Conservation (phyloP, 2,329 filamentous ascomycete genomes). For the Pseudogymnoascus verrucosus region DNA sequence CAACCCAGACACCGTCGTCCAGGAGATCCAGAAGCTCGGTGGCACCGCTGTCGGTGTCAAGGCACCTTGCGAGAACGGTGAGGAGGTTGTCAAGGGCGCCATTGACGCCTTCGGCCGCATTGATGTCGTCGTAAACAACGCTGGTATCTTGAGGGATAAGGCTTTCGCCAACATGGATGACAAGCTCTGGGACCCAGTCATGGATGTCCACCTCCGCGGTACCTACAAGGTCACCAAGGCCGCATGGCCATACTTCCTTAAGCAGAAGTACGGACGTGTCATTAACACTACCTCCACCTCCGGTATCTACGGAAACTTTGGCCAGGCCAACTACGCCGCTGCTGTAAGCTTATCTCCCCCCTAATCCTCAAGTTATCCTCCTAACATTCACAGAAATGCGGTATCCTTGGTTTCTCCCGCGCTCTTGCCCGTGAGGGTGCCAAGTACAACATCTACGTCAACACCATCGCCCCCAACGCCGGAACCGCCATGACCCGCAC, state of each 20-base stretch:
- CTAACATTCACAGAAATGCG: conserved; percentile 59
- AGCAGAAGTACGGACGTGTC: conserved; percentile 96
- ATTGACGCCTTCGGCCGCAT: conserved; percentile 91
- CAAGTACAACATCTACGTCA: conserved; percentile 97
- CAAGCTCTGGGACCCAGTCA: conserved; percentile 80
- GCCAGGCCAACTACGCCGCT: conserved; percentile 94
- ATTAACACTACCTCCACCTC: conserved; percentile 96
- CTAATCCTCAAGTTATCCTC: neutral
- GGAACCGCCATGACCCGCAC: conserved; percentile 92
- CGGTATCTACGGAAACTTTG: conserved; percentile 98
- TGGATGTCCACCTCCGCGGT: conserved; percentile 86
- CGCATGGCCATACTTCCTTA: conserved; percentile 93
- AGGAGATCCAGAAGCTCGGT: conserved; percentile 83
- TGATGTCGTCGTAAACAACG: conserved; percentile 96
- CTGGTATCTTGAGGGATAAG: conserved; percentile 95
- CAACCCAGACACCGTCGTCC: conserved; percentile 82
- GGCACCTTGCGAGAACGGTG: conserved; percentile 87
- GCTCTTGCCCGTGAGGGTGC: conserved; percentile 85
- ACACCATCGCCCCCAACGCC: conserved; percentile 96
- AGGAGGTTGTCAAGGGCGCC: conserved; percentile 81
- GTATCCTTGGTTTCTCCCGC: conserved; percentile 91
- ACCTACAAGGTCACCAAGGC: conserved; percentile 97
- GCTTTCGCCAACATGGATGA: conserved; percentile 98
- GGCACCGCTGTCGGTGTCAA: conserved; percentile 90
- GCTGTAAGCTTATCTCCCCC: conserved; percentile 47